Conservation (phyloP, 352 stramenopile genomes). For the Globisporangium emineosum region DNA sequence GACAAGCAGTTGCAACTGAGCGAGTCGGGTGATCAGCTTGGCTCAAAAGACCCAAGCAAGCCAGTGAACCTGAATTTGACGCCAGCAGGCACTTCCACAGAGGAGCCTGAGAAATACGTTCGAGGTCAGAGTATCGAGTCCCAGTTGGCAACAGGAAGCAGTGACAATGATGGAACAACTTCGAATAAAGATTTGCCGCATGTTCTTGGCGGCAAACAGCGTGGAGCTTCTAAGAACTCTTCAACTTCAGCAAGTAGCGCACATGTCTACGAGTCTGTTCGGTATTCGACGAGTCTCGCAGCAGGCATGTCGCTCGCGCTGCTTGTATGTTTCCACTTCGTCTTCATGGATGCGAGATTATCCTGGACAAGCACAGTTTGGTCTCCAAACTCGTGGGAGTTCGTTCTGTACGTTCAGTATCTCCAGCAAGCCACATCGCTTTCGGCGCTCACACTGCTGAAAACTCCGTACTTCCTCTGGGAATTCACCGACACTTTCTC, state of each 20-base stretch:
- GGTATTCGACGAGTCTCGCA: constrained; percentile 16
- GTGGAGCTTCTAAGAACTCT: not conserved
- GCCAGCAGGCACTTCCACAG: not conserved
- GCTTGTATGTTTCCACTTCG: constrained; percentile 21
- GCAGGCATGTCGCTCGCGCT: constrained; percentile 21
- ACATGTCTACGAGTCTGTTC: constrained; percentile 20
- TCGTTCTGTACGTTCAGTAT: constrained; percentile 41
- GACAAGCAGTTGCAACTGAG: constrained; percentile 16
- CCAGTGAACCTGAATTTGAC: constrained; percentile 13
- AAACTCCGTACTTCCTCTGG: constrained; percentile 31
- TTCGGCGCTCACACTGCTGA: constrained; percentile 33
- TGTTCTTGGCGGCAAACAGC: constrained; percentile 14
- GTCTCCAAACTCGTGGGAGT: constrained; percentile 44
- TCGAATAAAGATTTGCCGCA: constrained; percentile 1
- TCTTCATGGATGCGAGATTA: constrained; percentile 17
- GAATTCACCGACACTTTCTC: constrained; percentile 45
- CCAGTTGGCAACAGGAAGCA: not conserved
- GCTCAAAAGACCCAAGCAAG: constrained; percentile 6
- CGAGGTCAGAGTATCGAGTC: constrained; percentile 20
- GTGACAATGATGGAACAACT: not conserved
- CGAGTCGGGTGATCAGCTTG: not conserved
- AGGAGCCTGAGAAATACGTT: constrained; percentile 24
- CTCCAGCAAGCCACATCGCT: constrained; percentile 40
- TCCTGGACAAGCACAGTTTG: constrained; percentile 13
- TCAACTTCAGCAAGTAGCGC: not conserved